Evolutionary conservation across 2,329 filamentous ascomycete genomes (phyloP), one percentile per base, ranked within the genome.

Genomic region (Cryphonectria parasitica): DNA sequence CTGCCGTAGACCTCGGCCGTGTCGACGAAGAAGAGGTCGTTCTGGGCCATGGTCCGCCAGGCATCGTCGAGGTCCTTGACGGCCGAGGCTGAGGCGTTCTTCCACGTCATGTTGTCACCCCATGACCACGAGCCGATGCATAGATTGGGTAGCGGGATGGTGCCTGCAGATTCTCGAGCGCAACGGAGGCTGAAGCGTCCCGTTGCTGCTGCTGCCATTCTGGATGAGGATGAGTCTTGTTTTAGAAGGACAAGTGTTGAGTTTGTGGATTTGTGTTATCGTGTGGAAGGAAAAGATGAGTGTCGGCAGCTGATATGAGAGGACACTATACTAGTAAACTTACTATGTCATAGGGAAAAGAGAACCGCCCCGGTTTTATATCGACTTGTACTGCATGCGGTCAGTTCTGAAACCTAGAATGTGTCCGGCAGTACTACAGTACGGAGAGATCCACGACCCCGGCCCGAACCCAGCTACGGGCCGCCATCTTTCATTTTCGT

Each of bases 61-160:
- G 81, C 82, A 61, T 77, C 78, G 22, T 80, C 63, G 28, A 95
- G 84, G 0, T 93, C 92, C 0, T 92, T 94, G 4, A 91, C 92
- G 1, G 92, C 92, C 0, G 91, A 92, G 82, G 94, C 95, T 73
- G 93, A 88, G 13, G 92, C 87, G 34, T 86, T 84, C 79, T 95
- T 95, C 81, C 91, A 93, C 3, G 71, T 72, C 49, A 11, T 2
- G 2, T 90, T 93, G 66, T 94, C 92, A 73, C 95, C 92, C 91
- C 92, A 96, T 0, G 93, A 92, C 0, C 92, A 94, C 0, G 92
- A 94, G 1, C 93, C 93, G 72, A 96, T 94, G 0, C 92, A 95
- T 79, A 94, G 63, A 39, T 72, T 74, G 64, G 73, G 71, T 22
- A 71, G 61, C 41, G 70, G 61, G n/a, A 74, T 74, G 3, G 70